These are phyloP conservation scores for Oryza brachyantha DNA, from an alignment of 176 grass and related monocot genomes.

Conservation along the genomic window DNA sequence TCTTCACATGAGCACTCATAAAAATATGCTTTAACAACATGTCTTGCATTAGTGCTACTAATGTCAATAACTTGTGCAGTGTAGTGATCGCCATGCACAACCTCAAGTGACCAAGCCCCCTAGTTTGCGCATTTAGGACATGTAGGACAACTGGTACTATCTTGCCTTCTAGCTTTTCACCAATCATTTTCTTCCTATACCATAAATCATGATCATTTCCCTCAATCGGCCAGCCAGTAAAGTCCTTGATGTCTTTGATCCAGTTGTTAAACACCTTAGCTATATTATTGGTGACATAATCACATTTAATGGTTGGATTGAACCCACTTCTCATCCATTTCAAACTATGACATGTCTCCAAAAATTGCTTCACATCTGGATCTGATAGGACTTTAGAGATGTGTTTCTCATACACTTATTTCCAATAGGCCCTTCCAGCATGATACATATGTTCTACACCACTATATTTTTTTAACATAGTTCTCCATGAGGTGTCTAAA, in stretches of 20 bases:
- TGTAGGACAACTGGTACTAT: neutral
- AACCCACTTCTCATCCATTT: no score
- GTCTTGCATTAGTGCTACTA: neutral
- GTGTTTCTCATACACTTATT: neutral
- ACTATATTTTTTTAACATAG: no score
- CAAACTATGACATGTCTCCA: accelerated
- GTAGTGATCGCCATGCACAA: no score
- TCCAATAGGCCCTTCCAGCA: neutral
- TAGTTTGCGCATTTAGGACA: neutral
- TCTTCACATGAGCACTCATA: neutral
- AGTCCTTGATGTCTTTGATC: no score
- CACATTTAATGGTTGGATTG: no score
- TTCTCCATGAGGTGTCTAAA: no score
- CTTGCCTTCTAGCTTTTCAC: neutral
- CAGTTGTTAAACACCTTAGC: no score
- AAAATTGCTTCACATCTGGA: neutral
- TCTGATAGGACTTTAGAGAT: neutral
- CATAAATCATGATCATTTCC: neutral
- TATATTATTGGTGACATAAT: no score
- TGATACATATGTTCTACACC: neutral
- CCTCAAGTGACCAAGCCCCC: neutral
- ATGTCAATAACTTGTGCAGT: neutral
- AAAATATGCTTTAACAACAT: neutral
- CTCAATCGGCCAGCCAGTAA: no score
- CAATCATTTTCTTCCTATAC: neutral